Evolutionary conservation across 2,329 filamentous ascomycete species (phyloP).

Genomic region (Amphichorda felina): DNA sequence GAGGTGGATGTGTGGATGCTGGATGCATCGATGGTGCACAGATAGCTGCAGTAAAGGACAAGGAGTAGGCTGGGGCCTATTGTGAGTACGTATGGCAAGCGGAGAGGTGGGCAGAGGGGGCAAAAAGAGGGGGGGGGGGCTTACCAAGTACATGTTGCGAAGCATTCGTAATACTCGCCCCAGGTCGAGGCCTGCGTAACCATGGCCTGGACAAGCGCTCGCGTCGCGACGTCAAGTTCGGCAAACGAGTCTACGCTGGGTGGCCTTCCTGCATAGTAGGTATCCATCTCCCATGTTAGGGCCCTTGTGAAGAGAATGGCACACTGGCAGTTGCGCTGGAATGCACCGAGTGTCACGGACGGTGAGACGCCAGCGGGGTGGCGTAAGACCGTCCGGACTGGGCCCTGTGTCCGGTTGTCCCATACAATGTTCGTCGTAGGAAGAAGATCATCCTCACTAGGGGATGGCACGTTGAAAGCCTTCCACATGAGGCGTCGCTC

Average conservation of each 20-base stretch:
- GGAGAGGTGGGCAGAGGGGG: not conserved
- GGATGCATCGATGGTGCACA: constrained; percentile 13
- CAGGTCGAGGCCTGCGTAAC: constrained; percentile 18
- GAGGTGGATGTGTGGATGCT: constrained; percentile 10
- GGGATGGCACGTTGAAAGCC: constrained; percentile 21
- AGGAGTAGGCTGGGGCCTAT: constrained; percentile 15
- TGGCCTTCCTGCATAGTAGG: constrained; percentile 8
- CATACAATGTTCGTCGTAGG: constrained; percentile 21
- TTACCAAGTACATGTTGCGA: constrained; percentile 21
- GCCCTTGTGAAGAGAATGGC: constrained; percentile 21
- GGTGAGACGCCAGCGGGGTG: constrained; percentile 14
- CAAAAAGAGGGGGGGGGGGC: constrained; percentile 5
- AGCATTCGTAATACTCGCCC: constrained; percentile 22
- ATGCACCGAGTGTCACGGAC: constrained; percentile 18
- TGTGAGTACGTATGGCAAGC: not conserved
- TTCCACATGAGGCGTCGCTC: constrained; percentile 17
- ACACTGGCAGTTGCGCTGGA: constrained; percentile 21
- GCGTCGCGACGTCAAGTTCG: constrained; percentile 17
- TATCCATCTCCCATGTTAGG: constrained; percentile 10
- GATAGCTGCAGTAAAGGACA: constrained; percentile 19
- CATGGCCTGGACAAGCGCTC: constrained; percentile 19
- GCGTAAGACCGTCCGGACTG: constrained; percentile 11
- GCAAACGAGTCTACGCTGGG: constrained; percentile 14
- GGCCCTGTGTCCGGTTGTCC: constrained; percentile 11
- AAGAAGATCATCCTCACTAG: constrained; percentile 20